phyloP scores from a whole-genome alignment of 805 yeast species.

The Lipomyces japonicus region DNA sequence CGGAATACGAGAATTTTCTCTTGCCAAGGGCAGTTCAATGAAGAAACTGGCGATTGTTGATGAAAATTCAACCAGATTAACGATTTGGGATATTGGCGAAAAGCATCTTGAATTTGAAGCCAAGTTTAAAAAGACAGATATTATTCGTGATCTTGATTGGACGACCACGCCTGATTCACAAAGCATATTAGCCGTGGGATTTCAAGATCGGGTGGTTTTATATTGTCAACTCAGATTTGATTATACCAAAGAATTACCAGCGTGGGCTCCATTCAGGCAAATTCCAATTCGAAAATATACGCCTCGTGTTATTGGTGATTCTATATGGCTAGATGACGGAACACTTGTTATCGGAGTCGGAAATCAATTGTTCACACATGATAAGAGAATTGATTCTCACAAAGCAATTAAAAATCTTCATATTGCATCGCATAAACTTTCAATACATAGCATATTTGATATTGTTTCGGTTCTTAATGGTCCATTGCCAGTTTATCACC shows the following conservation, averaged over 20 bases:
- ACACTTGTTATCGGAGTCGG: constrained; percentile 81
- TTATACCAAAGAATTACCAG: constrained; percentile 74
- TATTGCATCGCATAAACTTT: constrained; percentile 50
- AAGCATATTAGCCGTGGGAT: constrained; percentile 78
- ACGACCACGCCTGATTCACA: constrained; percentile 62
- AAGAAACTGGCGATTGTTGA: constrained; percentile 74
- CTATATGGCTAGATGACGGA: constrained; percentile 79
- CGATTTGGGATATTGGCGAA: constrained; percentile 76
- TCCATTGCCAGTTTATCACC: constrained; percentile 85
- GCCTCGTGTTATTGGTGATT: constrained; percentile 79
- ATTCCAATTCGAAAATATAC: constrained; percentile 65
- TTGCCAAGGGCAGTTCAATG: constrained; percentile 69
- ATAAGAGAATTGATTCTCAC: constrained; percentile 56
- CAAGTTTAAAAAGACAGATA: constrained; percentile 36
- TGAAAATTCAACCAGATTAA: constrained; percentile 46
- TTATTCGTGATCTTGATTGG: constrained; percentile 80
- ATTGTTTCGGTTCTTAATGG: constrained; percentile 79
- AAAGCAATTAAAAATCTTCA: constrained; percentile 53
- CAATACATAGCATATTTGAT: constrained; percentile 49
- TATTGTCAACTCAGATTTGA: constrained; percentile 85
- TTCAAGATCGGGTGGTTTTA: constrained; percentile 55
- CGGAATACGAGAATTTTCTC: constrained; percentile 49
- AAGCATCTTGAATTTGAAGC: constrained; percentile 51
- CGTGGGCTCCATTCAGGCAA: constrained; percentile 70
- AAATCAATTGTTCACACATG: constrained; percentile 81